A percentile compares a stretch with the other conserved stretches of the same genome.
These are phyloP conservation scores for Leccinum arenicola DNA, from an alignment of 768 basidiomycete species.

Conservation along the genomic window DNA sequence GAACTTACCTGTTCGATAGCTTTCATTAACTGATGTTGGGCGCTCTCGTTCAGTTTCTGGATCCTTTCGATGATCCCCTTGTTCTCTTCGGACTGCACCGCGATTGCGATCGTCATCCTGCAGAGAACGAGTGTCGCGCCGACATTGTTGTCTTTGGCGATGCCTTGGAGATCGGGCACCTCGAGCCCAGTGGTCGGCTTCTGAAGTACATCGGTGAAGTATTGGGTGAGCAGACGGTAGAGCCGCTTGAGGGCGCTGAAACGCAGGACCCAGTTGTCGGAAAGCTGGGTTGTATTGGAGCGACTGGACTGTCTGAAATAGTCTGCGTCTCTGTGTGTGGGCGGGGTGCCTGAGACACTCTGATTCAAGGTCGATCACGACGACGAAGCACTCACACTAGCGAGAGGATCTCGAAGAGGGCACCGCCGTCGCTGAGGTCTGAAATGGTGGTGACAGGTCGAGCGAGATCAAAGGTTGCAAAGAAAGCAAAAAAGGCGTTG, in stretches of 20 bases:
- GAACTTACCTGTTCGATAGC: conserved; percentile 83
- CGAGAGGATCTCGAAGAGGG: conserved; percentile 71
- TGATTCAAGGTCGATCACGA: not conserved
- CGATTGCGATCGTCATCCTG: conserved; percentile 78
- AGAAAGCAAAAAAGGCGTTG: conserved; percentile 80
- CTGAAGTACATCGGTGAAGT: conserved; percentile 80
- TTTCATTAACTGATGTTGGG: conserved; percentile 90
- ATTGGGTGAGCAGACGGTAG: conserved; percentile 86
- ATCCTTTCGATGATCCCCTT: conserved; percentile 88
- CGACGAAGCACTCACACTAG: conserved; percentile 55
- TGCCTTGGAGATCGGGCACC: conserved; percentile 83
- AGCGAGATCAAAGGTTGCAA: conserved; percentile 67
- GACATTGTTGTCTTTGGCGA: conserved; percentile 74
- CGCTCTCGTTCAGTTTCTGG: conserved; percentile 73
- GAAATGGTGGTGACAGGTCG: conserved; percentile 58
- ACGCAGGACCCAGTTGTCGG: conserved; percentile 88
- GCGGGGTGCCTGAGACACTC: conserved; percentile 8
- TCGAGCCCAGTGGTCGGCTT: conserved; percentile 75
- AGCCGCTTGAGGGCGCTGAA: conserved; percentile 81
- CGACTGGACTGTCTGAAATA: conserved; percentile 71
- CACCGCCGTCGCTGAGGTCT: conserved; percentile 79
- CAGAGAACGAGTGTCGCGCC: conserved; percentile 71
- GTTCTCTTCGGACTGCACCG: conserved; percentile 86
- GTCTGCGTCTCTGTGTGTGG: conserved; percentile 60
- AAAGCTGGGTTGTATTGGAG: conserved; percentile 53